Percentiles rank a stretch among this genome's conserved stretches.
Evolutionary conservation across 2,329 filamentous ascomycete species (phyloP).

Genomic region (Diplocarpon rosae): DNA sequence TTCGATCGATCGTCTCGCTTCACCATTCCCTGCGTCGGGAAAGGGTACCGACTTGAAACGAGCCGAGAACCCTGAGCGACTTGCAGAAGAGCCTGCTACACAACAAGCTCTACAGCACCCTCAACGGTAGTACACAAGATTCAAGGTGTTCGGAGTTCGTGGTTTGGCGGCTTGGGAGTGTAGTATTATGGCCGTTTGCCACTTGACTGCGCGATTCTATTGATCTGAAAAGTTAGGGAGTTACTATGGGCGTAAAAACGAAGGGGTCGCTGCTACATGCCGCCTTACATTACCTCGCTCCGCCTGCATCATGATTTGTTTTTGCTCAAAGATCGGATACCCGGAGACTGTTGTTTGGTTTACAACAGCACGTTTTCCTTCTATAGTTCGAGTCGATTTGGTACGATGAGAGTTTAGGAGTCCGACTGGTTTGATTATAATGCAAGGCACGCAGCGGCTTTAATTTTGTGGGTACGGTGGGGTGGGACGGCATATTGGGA

Average conservation of each 20-base stretch:
- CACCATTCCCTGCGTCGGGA: conserved; percentile 12
- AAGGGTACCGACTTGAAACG: conserved; percentile 24
- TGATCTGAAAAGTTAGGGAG: conserved; percentile 1
- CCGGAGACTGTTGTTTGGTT: conserved; percentile 10
- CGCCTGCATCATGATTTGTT: conserved; percentile 8
- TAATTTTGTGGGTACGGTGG: conserved; percentile 2
- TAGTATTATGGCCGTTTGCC: conserved; percentile 3
- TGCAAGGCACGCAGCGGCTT: background rate
- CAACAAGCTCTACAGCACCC: conserved; percentile 5
- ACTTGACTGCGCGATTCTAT: background rate
- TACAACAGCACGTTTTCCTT: conserved; percentile 7
- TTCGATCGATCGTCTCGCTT: conserved; percentile 18
- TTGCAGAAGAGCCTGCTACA: conserved; percentile 9
- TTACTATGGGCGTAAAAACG: background rate
- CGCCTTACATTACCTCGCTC: conserved; percentile 4
- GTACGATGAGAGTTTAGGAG: background rate
- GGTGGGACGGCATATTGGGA: conserved; percentile 1
- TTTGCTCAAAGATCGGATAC: conserved; percentile 20
- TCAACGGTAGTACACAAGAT: conserved; percentile 4
- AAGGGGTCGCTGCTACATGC: conserved; percentile 1
- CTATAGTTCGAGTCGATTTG: background rate
- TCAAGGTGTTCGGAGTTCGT: background rate
- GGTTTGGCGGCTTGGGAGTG: conserved; percentile 5
- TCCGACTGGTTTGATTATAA: conserved; percentile 5
- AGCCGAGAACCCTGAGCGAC: conserved; percentile 16